Evolutionary conservation across 768 basidiomycete species (phyloP), one percentile per base, ranked within the genome.

Genomic region (Tubosaeta sp.): DNA sequence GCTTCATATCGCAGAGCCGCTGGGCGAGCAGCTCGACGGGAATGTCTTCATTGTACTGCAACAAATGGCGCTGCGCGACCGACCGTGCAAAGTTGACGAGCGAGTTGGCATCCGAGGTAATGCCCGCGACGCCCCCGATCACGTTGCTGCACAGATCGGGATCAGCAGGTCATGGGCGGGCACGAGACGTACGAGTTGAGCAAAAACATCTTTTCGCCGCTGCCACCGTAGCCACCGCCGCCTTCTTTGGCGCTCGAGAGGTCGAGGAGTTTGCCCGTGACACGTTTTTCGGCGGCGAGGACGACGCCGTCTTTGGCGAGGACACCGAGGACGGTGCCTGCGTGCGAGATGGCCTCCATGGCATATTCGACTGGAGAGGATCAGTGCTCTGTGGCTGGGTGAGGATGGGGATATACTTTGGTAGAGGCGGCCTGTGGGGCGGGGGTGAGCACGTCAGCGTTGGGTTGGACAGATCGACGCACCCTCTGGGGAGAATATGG

Each of bases 401-500:
- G 42, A 44, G 12, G 24, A 45, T 42, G 47, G 16, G 31, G 35
- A 55, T 86, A 70, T 65, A 94, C 94, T 94, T 77, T 99, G 95
- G 71, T 95, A 98, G 49, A 99, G 75, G 55, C 95, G 92, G 59
- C 94, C 94, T 96, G 57, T n/a, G 14, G 12, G 27, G 9, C 9
- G 27, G 27, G 27, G 27, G 27, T 27, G 27, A 60, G 53, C 42
- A 42, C n/a, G 42, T 42, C 31, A 32, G 3, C 22, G 50, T 52
- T 53, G 44, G 47, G 44, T 54, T 19, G 52, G 8, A 6, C 27
- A 41, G n/a, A 31, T 27, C 21, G 42, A 65, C 75, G 53, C 67
- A 87, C 95, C 95, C 73, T 99, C 95, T 30, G 95, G 95, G 47
- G 94, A 97, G 83, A 98, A 98, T 75, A 96, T 98, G 54, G 95